A percentile compares a stretch with the other conserved stretches of the same genome.
These are phyloP conservation scores for Corylus americana DNA, from an alignment of 306 rosid species.

Conservation along the genomic window DNA sequence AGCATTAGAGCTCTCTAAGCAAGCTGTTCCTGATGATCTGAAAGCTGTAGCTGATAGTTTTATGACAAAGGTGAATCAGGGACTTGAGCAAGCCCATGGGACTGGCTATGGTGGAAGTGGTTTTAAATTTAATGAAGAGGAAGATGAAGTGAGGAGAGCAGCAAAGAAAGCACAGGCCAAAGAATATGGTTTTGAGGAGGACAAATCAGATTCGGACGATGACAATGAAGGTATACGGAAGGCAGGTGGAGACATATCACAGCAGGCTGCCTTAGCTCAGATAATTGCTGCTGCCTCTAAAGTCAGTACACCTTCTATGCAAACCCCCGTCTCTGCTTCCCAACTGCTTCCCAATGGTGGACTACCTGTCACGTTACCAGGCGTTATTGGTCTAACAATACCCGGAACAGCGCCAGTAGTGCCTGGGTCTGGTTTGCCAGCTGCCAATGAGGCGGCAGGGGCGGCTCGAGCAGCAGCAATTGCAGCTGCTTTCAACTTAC, in stretches of 20 bases:
- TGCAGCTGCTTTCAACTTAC: slow-evolving; percentile 89
- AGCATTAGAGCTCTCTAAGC: slow-evolving; percentile 92
- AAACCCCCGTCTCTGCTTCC: slow-evolving; percentile 54
- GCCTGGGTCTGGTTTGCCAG: slow-evolving; percentile 63
- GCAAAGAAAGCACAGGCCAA: slow-evolving; percentile 98
- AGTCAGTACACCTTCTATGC: slow-evolving; percentile 44
- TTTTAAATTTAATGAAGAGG: slow-evolving; percentile 91
- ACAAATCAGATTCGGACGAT: slow-evolving; percentile 93
- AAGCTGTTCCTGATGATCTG: slow-evolving; percentile 86
- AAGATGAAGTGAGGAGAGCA: slow-evolving; percentile 92
- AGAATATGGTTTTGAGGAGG: slow-evolving; percentile 96
- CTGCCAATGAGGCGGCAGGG: slow-evolving; percentile 65
- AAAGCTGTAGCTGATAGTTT: slow-evolving; percentile 76
- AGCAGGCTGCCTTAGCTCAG: slow-evolving; percentile 85
- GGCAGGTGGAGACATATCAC: slow-evolving; percentile 82
- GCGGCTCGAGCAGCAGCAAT: slow-evolving; percentile 79
- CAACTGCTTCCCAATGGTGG: slow-evolving; percentile 67
- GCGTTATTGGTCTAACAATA: slow-evolving; percentile 52
- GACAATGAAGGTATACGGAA: slow-evolving; percentile 87
- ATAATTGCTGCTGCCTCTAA: slow-evolving; percentile 75
- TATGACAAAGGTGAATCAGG: slow-evolving; percentile 79
- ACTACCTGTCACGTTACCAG: slow-evolving; percentile 61
- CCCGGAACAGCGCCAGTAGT: slow-evolving; percentile 47
- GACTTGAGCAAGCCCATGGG: slow-evolving; percentile 90
- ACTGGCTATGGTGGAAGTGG: slow-evolving; percentile 99